These are phyloP conservation scores for Botrytis paeoniae DNA, from an alignment of 2,329 filamentous ascomycete species.

Conservation along the genomic window DNA sequence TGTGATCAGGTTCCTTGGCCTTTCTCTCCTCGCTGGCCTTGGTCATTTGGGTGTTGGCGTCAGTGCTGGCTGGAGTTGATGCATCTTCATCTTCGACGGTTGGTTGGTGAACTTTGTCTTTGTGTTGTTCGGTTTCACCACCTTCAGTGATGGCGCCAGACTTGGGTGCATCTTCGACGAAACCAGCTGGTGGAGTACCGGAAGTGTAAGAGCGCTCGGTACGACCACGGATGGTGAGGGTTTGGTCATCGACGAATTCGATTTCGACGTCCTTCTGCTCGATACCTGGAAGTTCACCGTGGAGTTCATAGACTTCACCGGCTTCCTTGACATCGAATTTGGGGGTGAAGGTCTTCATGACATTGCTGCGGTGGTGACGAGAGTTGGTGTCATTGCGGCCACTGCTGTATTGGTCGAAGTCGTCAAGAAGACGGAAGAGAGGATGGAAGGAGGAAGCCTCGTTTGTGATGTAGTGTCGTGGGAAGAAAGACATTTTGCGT, in stretches of 20 bases:
- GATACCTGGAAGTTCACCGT: slow-evolving; percentile 76
- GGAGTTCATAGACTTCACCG: slow-evolving; percentile 66
- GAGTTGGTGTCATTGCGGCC: slow-evolving; percentile 8
- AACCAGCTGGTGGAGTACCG: slow-evolving; percentile 44
- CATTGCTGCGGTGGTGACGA: slow-evolving; percentile 25
- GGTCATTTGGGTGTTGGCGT: slow-evolving; percentile 19
- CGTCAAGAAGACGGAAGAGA: slow-evolving; percentile 63
- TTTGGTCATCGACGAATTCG: slow-evolving; percentile 76
- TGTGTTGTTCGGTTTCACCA: slow-evolving; percentile 40
- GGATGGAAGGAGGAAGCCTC: slow-evolving; percentile 49
- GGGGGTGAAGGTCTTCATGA: slow-evolving; percentile 59
- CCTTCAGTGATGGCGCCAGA: slow-evolving; percentile 45
- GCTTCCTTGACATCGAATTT: slow-evolving; percentile 77
- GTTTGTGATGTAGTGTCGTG: slow-evolving; percentile 44
- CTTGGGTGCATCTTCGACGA: slow-evolving; percentile 44
- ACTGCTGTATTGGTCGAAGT: slow-evolving; percentile 56
- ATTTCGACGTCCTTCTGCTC: slow-evolving; percentile 71
- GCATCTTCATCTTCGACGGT: slow-evolving; percentile 52
- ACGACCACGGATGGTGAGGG: slow-evolving; percentile 66
- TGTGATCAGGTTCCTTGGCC: slow-evolving; percentile 39
- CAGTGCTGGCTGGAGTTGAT: slow-evolving; percentile 10
- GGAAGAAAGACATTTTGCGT: slow-evolving; percentile 59
- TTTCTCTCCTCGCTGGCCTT: slow-evolving; percentile 27
- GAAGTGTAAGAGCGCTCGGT: slow-evolving; percentile 61
- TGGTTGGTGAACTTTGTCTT: slow-evolving; percentile 38